Base-by-base conservation (phyloP, 495 filamentous ascomycete genomes). In the Mytilinidion resinicola region DNA sequence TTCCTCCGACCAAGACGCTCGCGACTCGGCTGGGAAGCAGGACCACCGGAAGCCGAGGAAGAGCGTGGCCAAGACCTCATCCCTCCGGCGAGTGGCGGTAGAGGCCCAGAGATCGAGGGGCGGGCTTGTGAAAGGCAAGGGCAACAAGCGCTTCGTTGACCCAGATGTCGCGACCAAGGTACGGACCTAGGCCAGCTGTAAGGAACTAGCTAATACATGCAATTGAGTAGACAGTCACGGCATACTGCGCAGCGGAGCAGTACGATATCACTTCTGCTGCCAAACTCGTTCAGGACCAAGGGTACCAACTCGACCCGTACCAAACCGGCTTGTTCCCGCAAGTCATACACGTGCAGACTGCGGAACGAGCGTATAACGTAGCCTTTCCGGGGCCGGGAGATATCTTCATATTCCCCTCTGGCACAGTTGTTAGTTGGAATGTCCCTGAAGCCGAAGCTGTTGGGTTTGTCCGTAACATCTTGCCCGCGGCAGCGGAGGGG, bases 361-460 rank as follows among this genome's bases (percentile, higher is more conserved):
- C 69, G 67, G 85, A 70, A 55, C 71, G 72, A 15, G 82, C 80
- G 53, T 80, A 89, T 48, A 71, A 77, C 3, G 76, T 81, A 41
- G 83, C 88, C 67, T 80, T 83, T 0, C 71, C 79, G 34, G 82
- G 80, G 57, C 69, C 74, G 51, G 91, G 90, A 11, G 93, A 97
- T 69, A 80, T 96, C 12, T 96, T 97, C 62, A 84, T 98, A n/a
- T 98, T 98, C 64, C 90, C 93, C 5, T 96, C 92, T 0, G 93
- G 93, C 3, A 95, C 90, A n/a, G 82, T 96, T 4, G 93, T 97
- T 9, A 82, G 88, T 33, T 98, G 93, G 93, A 84, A 84, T 7
- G 77, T 96, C 2, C 84, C 88, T 0, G 78, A 88, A 53, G 81
- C 83, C 34, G 80, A 88, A 17, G 84, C 86, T 11, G 81, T 79